Percentiles rank a stretch among this genome's conserved stretches.
phyloP scores from a whole-genome alignment of 495 filamentous ascomycete genomes.

The Tuber melanosporum region DNA sequence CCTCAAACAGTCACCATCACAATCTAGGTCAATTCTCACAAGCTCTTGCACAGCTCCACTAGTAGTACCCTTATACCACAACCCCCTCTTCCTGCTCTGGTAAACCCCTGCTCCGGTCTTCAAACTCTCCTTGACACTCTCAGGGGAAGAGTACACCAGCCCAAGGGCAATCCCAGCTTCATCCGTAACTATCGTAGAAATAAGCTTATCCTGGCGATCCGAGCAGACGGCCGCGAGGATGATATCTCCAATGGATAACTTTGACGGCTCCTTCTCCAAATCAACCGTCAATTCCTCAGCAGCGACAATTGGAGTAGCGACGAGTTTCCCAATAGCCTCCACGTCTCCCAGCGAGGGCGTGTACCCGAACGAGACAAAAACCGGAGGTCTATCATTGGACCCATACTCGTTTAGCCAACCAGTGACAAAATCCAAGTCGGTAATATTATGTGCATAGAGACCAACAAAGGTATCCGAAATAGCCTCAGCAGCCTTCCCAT shows the following conservation, averaged over 20 bases:
- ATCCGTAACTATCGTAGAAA: conserved; percentile 82
- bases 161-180: conserved; percentile 80
- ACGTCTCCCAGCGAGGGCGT: conserved; percentile 38
- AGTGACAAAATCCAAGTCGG: conserved; percentile 43
- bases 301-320: conserved; percentile 72
- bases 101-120: conserved; percentile 88
- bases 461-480: conserved; percentile 50
- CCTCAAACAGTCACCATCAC: conserved; percentile 83
- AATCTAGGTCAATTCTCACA: conserved; percentile 75
- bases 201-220: conserved; percentile 77
- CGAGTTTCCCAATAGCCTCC: conserved; percentile 50
- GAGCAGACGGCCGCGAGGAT: conserved; percentile 63
- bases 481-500: conserved; percentile 51
- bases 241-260: conserved; percentile 61
- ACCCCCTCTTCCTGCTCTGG: conserved; percentile 83
- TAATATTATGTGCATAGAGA: conserved; percentile 49
- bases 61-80: conserved; percentile 95
- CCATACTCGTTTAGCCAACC: conserved; percentile 48
- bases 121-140: conserved; percentile 80
- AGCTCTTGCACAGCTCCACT: conserved; percentile 91
- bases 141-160: conserved; percentile 84
- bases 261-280: conserved; percentile 49
- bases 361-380: conserved; percentile 43
- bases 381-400: conserved; percentile 43
- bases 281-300: conserved; percentile 62